Evolutionary conservation across 805 yeast species (phyloP).

Genomic region (Metschnikowia dekortorum): DNA sequence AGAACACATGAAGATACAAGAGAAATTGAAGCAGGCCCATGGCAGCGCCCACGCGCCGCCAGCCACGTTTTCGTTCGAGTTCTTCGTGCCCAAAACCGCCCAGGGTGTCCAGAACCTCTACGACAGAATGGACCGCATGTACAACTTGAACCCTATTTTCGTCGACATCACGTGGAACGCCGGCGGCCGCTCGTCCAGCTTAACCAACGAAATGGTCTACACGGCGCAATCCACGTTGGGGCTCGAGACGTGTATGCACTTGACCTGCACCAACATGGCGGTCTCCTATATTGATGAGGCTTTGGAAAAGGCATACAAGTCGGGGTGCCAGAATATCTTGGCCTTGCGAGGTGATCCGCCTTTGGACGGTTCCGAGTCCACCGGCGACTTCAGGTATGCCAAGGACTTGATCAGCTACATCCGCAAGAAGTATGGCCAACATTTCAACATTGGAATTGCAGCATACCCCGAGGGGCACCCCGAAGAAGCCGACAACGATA

Average conservation of each 20-base stretch:
- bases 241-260: conserved; percentile 94
- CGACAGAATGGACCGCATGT: conserved; percentile 98
- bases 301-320: conserved; percentile 72
- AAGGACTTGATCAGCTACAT: conserved; percentile 80
- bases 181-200: conserved; percentile 79
- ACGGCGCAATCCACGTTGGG: conserved; percentile 89
- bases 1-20: conserved; percentile 39
- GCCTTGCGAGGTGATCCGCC: conserved; percentile 98
- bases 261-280: conserved; percentile 96
- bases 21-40: conserved; percentile 42
- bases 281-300: conserved; percentile 78
- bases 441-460: conserved; percentile 93
- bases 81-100: conserved; percentile 93
- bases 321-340: conserved; percentile 93
- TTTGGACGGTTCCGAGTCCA: conserved; percentile 62
- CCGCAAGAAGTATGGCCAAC: conserved; percentile 70
- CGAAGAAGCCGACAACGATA: conserved; percentile 59
- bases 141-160: conserved; percentile 82
- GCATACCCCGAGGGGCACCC: conserved; percentile 98
- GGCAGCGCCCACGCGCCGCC: conserved; percentile 35
- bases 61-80: conserved; percentile 90
- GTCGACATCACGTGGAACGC: conserved; percentile 99
- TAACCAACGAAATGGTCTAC: conserved; percentile 88
- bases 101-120: conserved; percentile 95
- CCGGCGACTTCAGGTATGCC: conserved; percentile 86